These are phyloP conservation scores for Globisporangium splendens DNA, from an alignment of 352 stramenopile genomes.

Conservation along the genomic window DNA sequence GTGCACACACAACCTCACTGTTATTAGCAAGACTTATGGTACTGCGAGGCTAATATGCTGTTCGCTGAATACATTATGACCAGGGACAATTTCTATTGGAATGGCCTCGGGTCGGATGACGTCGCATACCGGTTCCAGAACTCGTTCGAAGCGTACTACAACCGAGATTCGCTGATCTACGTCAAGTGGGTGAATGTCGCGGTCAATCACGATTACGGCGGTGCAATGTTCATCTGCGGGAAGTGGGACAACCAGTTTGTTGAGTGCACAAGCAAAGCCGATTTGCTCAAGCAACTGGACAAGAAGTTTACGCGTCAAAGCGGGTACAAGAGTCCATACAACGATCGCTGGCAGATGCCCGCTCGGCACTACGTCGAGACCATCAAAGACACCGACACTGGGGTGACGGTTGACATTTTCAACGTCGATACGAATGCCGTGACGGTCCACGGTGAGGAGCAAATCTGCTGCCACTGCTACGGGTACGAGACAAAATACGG, in stretches of 20 bases:
- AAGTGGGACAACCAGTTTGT: constrained; percentile 62
- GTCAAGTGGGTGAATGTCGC: constrained; percentile 72
- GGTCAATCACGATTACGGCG: constrained; percentile 71
- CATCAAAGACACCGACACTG: constrained; percentile 23
- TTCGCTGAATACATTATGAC: too few relatives aligned
- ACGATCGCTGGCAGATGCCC: constrained; percentile 66
- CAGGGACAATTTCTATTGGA: constrained; percentile 79
- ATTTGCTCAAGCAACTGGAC: constrained; percentile 64
- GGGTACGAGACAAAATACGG: constrained; percentile 63
- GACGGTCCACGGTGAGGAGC: constrained; percentile 50
- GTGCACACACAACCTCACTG: not conserved
- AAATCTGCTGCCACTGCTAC: constrained; percentile 81
- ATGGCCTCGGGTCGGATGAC: constrained; percentile 61
- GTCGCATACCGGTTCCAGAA: constrained; percentile 61
- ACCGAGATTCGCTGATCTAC: constrained; percentile 33
- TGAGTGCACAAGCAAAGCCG: constrained; percentile 47
- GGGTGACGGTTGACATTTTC: constrained; percentile 60
- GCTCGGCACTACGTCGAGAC: constrained; percentile 65
- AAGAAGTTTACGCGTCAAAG: constrained; percentile 61
- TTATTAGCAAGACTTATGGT: too few relatives aligned
- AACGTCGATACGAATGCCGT: constrained; percentile 68
- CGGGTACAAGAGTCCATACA: constrained; percentile 58
- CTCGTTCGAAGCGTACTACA: constrained; percentile 68
- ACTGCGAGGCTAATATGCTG: too few relatives aligned
- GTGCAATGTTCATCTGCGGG: constrained; percentile 74